Evolutionary conservation across 2,329 filamentous ascomycete genomes (phyloP).

Genomic region (Trichoderma koningii): DNA sequence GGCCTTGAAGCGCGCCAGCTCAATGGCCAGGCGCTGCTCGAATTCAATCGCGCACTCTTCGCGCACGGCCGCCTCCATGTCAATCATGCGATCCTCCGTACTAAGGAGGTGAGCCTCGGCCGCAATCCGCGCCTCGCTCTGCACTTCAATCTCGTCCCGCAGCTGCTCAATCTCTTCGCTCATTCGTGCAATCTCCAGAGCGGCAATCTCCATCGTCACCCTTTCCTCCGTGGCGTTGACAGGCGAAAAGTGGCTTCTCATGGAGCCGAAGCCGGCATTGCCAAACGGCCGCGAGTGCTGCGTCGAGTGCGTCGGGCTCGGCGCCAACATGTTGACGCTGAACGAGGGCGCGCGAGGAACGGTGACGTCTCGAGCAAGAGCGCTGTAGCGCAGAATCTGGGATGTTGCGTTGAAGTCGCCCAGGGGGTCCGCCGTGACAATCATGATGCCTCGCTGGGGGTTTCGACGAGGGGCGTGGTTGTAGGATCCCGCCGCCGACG

Average conservation of each 20-base stretch:
- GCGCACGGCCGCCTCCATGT: constrained; percentile 79
- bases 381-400: constrained; percentile 92
- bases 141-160: constrained; percentile 67
- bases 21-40: constrained; percentile 72
- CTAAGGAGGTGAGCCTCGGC: constrained; percentile 73
- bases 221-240: constrained; percentile 51
- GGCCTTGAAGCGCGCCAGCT: constrained; percentile 79
- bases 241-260: constrained; percentile 46
- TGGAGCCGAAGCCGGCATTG: constrained; percentile 41
- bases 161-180: constrained; percentile 71
- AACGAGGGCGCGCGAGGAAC: constrained; percentile 86
- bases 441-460: constrained; percentile 90
- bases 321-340: constrained; percentile 65
- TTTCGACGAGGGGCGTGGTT: constrained; percentile 53
- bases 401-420: constrained; percentile 97
- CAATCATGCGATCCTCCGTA: constrained; percentile 65
- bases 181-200: constrained; percentile 78
- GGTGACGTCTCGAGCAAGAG: constrained; percentile 87
- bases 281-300: constrained; percentile 47
- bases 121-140: constrained; percentile 68
- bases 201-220: constrained; percentile 79
- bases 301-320: constrained; percentile 37
- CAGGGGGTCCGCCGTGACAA: constrained; percentile 88
- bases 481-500: constrained; percentile 52
- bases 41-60: constrained; percentile 89